phyloP scores from a whole-genome alignment of 1,139 yeast species.

The Entelexis sorbosivorans region DNA sequence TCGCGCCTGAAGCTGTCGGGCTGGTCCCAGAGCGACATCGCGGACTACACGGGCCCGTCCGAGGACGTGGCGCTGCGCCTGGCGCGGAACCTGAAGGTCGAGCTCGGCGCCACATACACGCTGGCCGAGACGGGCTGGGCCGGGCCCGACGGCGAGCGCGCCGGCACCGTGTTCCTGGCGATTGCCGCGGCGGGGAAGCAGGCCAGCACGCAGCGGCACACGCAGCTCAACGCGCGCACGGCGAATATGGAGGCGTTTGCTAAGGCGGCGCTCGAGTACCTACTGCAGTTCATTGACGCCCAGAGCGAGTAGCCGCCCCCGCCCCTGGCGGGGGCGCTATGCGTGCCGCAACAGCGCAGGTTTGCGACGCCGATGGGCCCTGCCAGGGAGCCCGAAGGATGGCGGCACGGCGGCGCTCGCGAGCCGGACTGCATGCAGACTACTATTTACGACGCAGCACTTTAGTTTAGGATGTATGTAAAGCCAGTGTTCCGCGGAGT shows the following conservation, averaged over 20 bases:
- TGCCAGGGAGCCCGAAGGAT: no score
- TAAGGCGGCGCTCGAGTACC: conserved; percentile 48
- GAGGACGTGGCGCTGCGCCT: conserved; percentile 63
- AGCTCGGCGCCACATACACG: conserved; percentile 71
- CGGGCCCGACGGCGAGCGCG: conserved; percentile 47
- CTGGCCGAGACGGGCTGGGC: conserved; percentile 83
- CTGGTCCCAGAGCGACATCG: conserved; percentile 61
- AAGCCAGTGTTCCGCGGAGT: no score
- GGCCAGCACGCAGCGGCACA: conserved; percentile 39
- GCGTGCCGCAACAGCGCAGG: no score
- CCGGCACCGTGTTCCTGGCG: conserved; percentile 65
- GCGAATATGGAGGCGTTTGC: conserved; percentile 70
- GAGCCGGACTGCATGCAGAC: no score
- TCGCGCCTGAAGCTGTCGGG: conserved; percentile 68
- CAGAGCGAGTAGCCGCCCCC: neutral
- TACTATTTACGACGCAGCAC: no score
- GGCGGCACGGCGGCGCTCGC: no score
- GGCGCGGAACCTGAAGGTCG: conserved; percentile 69
- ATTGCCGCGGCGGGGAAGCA: conserved; percentile 52
- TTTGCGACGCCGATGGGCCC: no score
- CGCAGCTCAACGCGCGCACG: conserved; percentile 44
- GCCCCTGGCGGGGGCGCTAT: no score
- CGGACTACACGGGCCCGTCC: conserved; percentile 67
- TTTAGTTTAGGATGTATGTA: no score
- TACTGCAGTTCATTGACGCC: conserved; percentile 25